phyloP scores from a whole-genome alignment of 306 rosid species.

The Dryas alaskensis region DNA sequence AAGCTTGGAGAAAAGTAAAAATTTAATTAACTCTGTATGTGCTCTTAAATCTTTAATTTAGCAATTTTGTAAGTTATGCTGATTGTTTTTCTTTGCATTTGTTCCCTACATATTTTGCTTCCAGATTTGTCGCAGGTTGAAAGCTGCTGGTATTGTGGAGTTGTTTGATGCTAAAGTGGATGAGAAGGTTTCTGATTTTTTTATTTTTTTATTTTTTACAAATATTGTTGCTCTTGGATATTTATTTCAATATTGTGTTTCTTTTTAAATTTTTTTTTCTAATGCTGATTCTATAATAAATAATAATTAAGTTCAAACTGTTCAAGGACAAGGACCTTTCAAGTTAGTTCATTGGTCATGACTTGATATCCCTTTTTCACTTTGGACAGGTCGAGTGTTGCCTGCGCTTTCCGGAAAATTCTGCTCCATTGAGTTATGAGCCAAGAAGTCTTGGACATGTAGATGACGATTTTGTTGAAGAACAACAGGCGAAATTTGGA shows the following conservation, averaged over 20 bases:
- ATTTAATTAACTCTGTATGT: neutral
- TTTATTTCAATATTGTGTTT: neutral
- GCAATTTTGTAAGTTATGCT: neutral
- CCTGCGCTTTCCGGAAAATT: conserved; percentile 47
- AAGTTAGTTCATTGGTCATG: conserved; percentile 4
- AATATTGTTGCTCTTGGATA: neutral
- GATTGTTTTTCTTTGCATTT: conserved; percentile 13
- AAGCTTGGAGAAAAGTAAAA: conserved; percentile 72
- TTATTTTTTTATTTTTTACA: neutral
- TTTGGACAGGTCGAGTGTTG: conserved; percentile 48
- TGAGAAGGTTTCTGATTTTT: conserved; percentile 52
- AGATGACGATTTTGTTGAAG: conserved; percentile 40
- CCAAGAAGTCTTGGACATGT: conserved; percentile 38
- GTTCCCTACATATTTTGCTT: conserved; percentile 20
- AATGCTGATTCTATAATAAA: neutral
- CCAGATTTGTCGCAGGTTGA: conserved; percentile 64
- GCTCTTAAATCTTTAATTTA: neutral
- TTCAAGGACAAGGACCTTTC: neutral
- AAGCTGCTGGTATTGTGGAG: conserved; percentile 53
- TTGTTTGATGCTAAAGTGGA: conserved; percentile 84
- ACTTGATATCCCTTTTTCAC: conserved; percentile 16
- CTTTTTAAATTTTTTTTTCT: neutral
- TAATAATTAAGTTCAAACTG: neutral
- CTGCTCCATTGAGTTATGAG: conserved; percentile 39
- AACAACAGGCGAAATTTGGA: conserved; percentile 41